Conservation (phyloP, 2,329 filamentous ascomycete species). For the Cordyceps farinosa region DNA sequence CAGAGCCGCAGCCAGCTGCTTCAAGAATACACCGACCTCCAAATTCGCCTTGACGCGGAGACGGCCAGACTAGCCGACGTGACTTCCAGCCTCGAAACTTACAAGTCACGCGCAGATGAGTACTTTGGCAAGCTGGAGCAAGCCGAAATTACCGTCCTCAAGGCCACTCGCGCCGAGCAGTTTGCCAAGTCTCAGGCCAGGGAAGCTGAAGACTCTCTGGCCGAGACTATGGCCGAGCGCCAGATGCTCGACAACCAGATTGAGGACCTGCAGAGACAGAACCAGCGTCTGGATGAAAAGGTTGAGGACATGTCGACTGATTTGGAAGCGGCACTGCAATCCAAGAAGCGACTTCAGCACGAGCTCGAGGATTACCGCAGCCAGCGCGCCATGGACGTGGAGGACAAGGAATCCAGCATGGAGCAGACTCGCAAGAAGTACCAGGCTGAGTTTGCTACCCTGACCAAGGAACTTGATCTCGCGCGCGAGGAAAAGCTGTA, state of each 20-base stretch:
- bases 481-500: conserved; percentile 84
- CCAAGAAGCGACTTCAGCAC: conserved; percentile 91
- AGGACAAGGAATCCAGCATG: conserved; percentile 93
- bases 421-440: conserved; percentile 98
- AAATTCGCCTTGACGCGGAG: conserved; percentile 88
- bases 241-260: conserved; percentile 84
- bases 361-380: conserved; percentile 97
- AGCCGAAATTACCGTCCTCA: conserved; percentile 91
- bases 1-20: conserved; percentile 84
- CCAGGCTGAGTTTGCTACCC: conserved; percentile 81
- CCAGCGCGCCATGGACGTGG: conserved; percentile 91
- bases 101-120: conserved; percentile 89
- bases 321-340: conserved; percentile 76
- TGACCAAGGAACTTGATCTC: conserved; percentile 89
- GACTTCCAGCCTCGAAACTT: conserved; percentile 76
- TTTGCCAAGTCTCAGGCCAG: conserved; percentile 87
- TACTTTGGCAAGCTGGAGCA: conserved; percentile 98
- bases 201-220: conserved; percentile 88
- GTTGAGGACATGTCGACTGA: conserved; percentile 90
- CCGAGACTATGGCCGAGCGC: conserved; percentile 84
- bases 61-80: conserved; percentile 81
- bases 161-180: conserved; percentile 85
- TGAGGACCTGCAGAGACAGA: conserved; percentile 86
- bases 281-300: conserved; percentile 84
- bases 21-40: conserved; percentile 88